A percentile compares a stretch with the other conserved stretches of the same genome.
phyloP scores from a whole-genome alignment of 257 asterid species.

The Plectranthus barbatus region DNA sequence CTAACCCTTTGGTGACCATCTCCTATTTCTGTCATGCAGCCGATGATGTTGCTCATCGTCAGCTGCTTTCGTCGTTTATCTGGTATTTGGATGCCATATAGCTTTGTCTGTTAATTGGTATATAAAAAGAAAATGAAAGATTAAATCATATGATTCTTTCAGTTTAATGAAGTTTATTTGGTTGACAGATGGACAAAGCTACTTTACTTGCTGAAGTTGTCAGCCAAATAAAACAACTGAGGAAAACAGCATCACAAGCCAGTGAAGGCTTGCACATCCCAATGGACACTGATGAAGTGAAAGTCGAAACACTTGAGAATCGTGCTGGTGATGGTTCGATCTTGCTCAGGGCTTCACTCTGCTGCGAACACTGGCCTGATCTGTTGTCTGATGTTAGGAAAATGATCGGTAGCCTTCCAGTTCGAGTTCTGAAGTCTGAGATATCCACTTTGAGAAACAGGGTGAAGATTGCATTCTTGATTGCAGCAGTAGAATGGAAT shows the following conservation, averaged over 20 bases:
- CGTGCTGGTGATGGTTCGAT: conserved; percentile 25
- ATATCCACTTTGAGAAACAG: conserved; percentile 65
- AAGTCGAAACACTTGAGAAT: conserved; percentile 41
- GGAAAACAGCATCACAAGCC: conserved; percentile 42
- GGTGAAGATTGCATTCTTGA: conserved; percentile 41
- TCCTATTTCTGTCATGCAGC: background rate
- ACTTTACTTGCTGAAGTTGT: conserved; percentile 68
- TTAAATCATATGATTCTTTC: background rate
- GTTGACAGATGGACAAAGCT: conserved; percentile 80
- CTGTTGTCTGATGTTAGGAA: conserved; percentile 44
- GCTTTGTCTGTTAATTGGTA: background rate
- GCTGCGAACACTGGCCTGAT: conserved; percentile 62
- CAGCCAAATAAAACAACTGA: conserved; percentile 51
- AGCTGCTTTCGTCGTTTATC: background rate
- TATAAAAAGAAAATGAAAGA: background rate
- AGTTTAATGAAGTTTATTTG: background rate
- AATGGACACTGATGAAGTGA: conserved; percentile 59
- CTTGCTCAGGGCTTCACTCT: conserved; percentile 51
- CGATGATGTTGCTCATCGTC: background rate
- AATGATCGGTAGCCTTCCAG: conserved; percentile 28
- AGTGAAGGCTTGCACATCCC: conserved; percentile 55
- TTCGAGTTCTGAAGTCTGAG: conserved; percentile 43
- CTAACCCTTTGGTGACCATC: background rate
- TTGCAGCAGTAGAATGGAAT: conserved; percentile 16
- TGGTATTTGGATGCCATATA: background rate